Percentiles rank a stretch among this genome's conserved stretches.
Evolutionary conservation across 2,329 filamentous ascomycete species (phyloP).

Genomic region (Teratosphaeria gauchensis): DNA sequence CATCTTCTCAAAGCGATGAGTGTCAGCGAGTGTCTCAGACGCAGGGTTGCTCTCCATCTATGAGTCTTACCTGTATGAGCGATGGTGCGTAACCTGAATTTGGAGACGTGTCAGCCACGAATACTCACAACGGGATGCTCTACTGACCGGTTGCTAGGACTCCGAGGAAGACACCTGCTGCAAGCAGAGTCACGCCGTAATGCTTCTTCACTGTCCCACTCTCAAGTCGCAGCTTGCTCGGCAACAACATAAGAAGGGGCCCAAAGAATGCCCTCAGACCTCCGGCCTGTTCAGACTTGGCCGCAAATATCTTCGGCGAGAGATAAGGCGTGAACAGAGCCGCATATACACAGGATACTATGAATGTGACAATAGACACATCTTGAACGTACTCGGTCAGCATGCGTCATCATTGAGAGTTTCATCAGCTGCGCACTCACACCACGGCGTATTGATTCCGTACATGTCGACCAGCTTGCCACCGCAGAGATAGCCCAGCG

Average conservation of each 20-base stretch:
- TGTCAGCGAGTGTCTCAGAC: neutral
- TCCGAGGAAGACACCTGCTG: neutral
- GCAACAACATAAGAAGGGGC: neutral
- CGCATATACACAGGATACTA: neutral
- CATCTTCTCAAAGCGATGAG: neutral
- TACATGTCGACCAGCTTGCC: neutral
- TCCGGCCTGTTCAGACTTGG: neutral
- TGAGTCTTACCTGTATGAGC: neutral
- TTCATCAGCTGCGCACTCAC: neutral
- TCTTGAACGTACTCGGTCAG: neutral
- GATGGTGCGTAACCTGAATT: neutral
- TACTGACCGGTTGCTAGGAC: neutral
- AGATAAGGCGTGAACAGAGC: neutral
- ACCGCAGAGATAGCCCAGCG: neutral
- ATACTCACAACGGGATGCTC: neutral
- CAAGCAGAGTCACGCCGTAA: neutral
- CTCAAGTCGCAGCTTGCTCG: neutral
- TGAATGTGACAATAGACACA: neutral
- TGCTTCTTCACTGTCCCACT: neutral
- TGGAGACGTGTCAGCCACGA: neutral
- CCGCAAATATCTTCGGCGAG: neutral
- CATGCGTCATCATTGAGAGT: neutral
- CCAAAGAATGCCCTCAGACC: neutral
- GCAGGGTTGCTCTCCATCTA: neutral
- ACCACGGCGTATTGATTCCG: neutral